phyloP scores from a whole-genome alignment of 306 rosid species.

The Dryas drummondii region DNA sequence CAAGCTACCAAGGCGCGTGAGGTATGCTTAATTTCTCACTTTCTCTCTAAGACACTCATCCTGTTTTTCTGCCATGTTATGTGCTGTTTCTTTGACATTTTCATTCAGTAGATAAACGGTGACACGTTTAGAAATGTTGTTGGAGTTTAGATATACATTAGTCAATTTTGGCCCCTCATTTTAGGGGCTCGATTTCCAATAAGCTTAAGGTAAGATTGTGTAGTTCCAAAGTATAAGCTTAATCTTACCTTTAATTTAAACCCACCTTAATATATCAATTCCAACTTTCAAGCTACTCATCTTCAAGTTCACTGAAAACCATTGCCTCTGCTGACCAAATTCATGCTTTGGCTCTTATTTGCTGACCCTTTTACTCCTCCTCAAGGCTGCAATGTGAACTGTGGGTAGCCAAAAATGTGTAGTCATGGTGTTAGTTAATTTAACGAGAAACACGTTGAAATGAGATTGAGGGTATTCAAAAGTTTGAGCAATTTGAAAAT shows the following conservation, averaged over 20 bases:
- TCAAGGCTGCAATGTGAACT: no score
- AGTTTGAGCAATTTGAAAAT: background rate
- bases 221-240: background rate
- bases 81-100: background rate
- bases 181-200: background rate
- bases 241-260: background rate
- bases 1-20: slow-evolving; percentile 39
- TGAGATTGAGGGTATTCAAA: no score
- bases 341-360: no score
- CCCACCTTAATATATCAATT: background rate
- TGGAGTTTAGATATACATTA: background rate
- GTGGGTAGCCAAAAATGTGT: background rate
- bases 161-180: background rate
- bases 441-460: background rate
- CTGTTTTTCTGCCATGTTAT: slow-evolving; percentile 4
- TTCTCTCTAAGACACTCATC: background rate
- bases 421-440: background rate
- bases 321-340: no score
- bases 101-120: background rate
- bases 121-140: background rate
- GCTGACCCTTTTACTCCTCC: no score
- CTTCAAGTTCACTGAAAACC: no score
- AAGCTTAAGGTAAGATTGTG: background rate
- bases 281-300: no score
- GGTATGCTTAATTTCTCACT: slow-evolving; percentile 36